These are phyloP conservation scores for Dicorynia guianensis DNA, from an alignment of 306 rosid species.

Conservation along the genomic window DNA sequence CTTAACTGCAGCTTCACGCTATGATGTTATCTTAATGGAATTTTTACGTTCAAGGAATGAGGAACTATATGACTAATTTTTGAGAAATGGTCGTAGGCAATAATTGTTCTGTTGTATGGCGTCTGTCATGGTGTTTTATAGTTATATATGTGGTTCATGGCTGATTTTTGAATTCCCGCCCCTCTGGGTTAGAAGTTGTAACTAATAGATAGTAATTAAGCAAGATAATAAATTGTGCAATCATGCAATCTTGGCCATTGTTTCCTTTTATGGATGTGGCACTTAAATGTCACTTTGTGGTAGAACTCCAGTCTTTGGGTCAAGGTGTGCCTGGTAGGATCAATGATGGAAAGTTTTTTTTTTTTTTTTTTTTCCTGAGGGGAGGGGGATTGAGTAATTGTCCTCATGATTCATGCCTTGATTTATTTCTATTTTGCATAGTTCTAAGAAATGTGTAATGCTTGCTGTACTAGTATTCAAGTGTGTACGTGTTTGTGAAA, in stretches of 20 bases:
- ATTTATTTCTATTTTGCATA: neutral
- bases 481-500: neutral
- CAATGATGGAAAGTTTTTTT: neutral
- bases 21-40: conserved; percentile 3
- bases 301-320: neutral
- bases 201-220: neutral
- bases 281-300: neutral
- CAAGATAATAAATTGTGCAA: neutral
- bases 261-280: conserved; percentile 6
- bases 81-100: neutral
- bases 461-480: conserved; percentile 3
- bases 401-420: conserved; percentile 22
- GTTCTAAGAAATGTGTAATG: conserved; percentile 15
- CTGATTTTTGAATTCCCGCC: neutral
- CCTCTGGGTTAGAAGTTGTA: neutral
- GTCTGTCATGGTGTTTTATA: conserved; percentile 4
- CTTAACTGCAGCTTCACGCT: conserved; percentile 14
- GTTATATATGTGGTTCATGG: neutral
- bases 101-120: conserved; percentile 17
- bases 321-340: neutral
- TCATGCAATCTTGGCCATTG: neutral
- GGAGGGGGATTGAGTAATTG: conserved; percentile 3
- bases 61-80: neutral
- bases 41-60: neutral
- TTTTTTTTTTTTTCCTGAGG: neutral